Percentiles rank a stretch among this genome's conserved stretches.
phyloP scores from a whole-genome alignment of 2,329 filamentous ascomycete genomes.

The Exophiala calicioides region DNA sequence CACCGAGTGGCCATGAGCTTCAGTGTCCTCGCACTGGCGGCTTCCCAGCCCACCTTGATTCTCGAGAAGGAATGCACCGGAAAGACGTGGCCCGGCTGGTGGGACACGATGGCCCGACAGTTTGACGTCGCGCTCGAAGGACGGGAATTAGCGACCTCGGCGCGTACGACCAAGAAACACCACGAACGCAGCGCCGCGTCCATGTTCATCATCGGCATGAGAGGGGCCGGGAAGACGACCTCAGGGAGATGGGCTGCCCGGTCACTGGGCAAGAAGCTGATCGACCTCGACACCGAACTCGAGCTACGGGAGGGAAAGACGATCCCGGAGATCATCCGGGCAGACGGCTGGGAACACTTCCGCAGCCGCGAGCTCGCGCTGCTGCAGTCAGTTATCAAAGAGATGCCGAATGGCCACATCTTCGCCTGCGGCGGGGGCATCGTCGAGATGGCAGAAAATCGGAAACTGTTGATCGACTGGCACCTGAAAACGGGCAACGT shows the following conservation, averaged over 20 bases:
- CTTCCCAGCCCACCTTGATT: conserved; percentile 72
- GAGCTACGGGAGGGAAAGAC: conserved; percentile 71
- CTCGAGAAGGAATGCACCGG: conserved; percentile 89
- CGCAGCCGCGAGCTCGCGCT: conserved; percentile 74
- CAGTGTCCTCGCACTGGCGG: conserved; percentile 76
- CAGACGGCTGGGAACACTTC: conserved; percentile 84
- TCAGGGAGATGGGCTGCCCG: conserved; percentile 81
- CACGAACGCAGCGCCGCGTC: conserved; percentile 58
- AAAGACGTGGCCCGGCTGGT: conserved; percentile 99
- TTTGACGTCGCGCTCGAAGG: conserved; percentile 80
- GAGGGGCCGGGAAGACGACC: conserved; percentile 94
- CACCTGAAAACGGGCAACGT: conserved; percentile 78
- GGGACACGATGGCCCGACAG: conserved; percentile 79
- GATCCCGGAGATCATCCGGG: conserved; percentile 82
- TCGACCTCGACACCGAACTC: conserved; percentile 86
- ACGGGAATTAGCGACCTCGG: conserved; percentile 56
- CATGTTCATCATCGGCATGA: conserved; percentile 95
- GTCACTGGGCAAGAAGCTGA: conserved; percentile 71
- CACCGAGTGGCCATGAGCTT: conserved; percentile 99
- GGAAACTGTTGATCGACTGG: conserved; percentile 72
- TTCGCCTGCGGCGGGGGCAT: conserved; percentile 94
- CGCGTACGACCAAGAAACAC: conserved; percentile 40
- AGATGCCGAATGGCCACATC: conserved; percentile 73
- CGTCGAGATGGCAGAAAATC: conserved; percentile 80
- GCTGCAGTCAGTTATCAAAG: conserved; percentile 70